Evolutionary conservation across 305 asterid genomes (phyloP).

Genomic region (Stenogyne calaminthoides): DNA sequence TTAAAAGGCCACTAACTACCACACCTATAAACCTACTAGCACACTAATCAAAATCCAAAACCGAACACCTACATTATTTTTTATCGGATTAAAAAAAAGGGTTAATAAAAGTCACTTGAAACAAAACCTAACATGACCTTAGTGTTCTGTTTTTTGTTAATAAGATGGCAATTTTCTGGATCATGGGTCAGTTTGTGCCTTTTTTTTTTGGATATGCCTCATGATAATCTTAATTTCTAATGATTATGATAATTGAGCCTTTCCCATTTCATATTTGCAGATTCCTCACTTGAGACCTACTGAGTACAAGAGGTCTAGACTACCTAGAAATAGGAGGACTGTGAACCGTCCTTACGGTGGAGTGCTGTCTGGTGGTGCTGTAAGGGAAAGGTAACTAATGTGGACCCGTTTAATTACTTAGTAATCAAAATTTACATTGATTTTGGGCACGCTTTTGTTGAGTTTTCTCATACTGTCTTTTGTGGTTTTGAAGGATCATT

Average conservation of each 20-base stretch:
- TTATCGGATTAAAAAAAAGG: too few species aligned
- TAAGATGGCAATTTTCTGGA: not conserved
- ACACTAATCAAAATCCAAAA: too few species aligned
- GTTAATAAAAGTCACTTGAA: too few species aligned
- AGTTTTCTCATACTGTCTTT: slow-evolving; percentile 2
- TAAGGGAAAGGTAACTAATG: slow-evolving; percentile 47
- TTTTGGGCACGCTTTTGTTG: not conserved
- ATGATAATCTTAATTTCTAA: not conserved
- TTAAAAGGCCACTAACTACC: too few species aligned
- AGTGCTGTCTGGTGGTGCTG: slow-evolving; percentile 49
- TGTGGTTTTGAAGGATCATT: slow-evolving; percentile 39
- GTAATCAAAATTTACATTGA: not conserved
- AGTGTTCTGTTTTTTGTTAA: not conserved
- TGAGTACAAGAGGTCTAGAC: slow-evolving; percentile 62
- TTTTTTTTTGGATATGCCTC: not conserved
- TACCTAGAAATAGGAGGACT: slow-evolving; percentile 56
- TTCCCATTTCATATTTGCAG: slow-evolving; percentile 22
- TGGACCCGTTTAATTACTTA: not conserved
- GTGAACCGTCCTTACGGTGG: slow-evolving; percentile 64
- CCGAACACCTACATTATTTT: too few species aligned
- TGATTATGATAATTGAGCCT: not conserved
- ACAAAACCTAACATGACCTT: too few species aligned
- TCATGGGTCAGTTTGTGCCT: not conserved
- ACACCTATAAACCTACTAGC: too few species aligned
- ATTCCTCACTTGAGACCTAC: slow-evolving; percentile 64